These are phyloP conservation scores for Nakaseomyces glabratus DNA, from an alignment of 1,139 yeast species.

Conservation along the genomic window DNA sequence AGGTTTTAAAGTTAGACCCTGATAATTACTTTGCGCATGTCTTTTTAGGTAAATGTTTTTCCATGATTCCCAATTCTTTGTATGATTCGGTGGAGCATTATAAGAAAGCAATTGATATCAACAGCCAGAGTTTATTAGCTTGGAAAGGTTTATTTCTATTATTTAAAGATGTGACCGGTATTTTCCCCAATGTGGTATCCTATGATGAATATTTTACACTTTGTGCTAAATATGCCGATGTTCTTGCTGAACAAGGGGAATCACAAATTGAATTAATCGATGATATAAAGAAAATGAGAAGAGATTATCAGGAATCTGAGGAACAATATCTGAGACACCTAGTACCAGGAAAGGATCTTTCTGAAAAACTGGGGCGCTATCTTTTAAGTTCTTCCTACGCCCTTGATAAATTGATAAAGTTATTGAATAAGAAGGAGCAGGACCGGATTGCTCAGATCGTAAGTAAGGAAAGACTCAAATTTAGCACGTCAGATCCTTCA, in stretches of 20 bases:
- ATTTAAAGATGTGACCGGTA: conserved; percentile 27
- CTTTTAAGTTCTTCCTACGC: conserved; percentile 46
- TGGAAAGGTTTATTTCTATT: conserved; percentile 70
- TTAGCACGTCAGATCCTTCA: conserved; percentile 39
- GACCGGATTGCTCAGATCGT: conserved; percentile 29
- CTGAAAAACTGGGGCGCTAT: conserved; percentile 44
- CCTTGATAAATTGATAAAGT: conserved; percentile 42
- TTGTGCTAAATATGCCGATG: conserved; percentile 35
- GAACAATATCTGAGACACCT: conserved; percentile 45
- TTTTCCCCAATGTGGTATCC: conserved; percentile 28
- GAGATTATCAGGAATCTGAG: conserved; percentile 33
- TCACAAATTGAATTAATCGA: conserved; percentile 41
- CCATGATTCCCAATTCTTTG: conserved; percentile 13
- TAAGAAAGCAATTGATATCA: conserved; percentile 45
- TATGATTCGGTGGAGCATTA: conserved; percentile 44
- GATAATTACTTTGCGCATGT: conserved; percentile 57
- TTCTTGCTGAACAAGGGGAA: conserved; percentile 34
- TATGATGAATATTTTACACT: conserved; percentile 42
- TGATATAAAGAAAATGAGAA: conserved; percentile 41
- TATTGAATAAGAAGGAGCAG: conserved; percentile 39
- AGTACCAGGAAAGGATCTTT: conserved; percentile 57
- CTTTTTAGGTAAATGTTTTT: conserved; percentile 36
- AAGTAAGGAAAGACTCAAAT: conserved; percentile 40
- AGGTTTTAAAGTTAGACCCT: conserved; percentile 47
- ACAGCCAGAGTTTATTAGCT: conserved; percentile 50